Conservation (phyloP, 179 eudicot genomes). For the Patellifolia procumbens region DNA sequence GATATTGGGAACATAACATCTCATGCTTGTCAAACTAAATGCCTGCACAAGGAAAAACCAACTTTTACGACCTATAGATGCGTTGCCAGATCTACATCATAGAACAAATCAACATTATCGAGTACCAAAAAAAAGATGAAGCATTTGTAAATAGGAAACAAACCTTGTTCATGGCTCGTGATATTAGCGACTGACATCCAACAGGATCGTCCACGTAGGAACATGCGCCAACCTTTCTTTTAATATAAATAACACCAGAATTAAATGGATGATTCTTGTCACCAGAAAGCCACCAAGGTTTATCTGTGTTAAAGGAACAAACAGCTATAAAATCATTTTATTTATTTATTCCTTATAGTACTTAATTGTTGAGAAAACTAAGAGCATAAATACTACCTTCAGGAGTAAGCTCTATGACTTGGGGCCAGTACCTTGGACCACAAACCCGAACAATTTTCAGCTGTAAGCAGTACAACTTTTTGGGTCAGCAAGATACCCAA, state of each 20-base stretch:
- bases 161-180: conserved; percentile 98
- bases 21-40: conserved; percentile 65
- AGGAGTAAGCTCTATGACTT: conserved; percentile 81
- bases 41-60: conserved; percentile 46
- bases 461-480: conserved; percentile 46
- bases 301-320: conserved; percentile 49
- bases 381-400: conserved; percentile 55
- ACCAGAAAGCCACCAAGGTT: conserved; percentile 89
- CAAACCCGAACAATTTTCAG: conserved; percentile 85
- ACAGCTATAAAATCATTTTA: conserved; percentile 14
- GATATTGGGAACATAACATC: conserved; percentile 34
- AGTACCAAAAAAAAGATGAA: background rate
- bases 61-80: conserved; percentile 7
- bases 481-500: conserved; percentile 2
- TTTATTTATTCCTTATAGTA: conserved; percentile 14
- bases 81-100: background rate
- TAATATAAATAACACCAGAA: conserved; percentile 84
- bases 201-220: conserved; percentile 97
- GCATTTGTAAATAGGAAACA: background rate
- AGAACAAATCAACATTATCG: background rate
- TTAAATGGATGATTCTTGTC: conserved; percentile 82
- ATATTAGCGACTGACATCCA: conserved; percentile 87
- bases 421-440: conserved; percentile 99
- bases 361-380: background rate
- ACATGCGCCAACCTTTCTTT: conserved; percentile 95